Conservation (phyloP, 2,329 filamentous ascomycete species). For the Thelonectria discophora region DNA sequence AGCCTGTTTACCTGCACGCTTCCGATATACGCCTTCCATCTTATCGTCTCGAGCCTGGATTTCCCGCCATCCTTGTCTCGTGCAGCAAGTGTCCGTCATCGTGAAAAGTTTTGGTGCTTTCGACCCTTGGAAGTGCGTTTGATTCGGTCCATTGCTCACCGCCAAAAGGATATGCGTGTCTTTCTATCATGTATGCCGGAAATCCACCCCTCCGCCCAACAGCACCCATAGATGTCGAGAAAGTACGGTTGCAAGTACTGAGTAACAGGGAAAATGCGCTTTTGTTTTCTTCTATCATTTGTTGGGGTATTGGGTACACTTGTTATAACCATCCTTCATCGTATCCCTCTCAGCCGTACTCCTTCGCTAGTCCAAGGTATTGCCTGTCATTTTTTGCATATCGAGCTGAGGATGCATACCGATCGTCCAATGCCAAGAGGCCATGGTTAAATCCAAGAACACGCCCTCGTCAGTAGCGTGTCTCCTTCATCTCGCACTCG, state of each 20-base stretch:
- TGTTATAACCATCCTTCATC: no score
- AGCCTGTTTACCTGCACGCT: constrained; percentile 17
- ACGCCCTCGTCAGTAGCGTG: no score
- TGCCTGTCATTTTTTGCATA: no score
- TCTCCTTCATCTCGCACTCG: no score
- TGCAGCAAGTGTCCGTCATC: constrained; percentile 2
- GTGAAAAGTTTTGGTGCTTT: constrained; percentile 1
- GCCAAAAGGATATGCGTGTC: neutral
- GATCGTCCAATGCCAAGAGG: constrained; percentile 3
- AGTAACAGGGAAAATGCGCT: no score
- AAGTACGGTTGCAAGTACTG: neutral
- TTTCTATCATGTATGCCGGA: no score
- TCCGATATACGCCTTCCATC: neutral
- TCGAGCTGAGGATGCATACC: constrained; percentile 7
- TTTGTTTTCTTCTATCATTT: no score
- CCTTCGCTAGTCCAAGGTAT: no score
- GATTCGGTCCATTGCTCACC: constrained; percentile 5
- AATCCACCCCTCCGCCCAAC: no score
- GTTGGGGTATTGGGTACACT: no score
- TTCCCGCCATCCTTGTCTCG: constrained; percentile 5
- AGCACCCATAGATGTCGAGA: neutral
- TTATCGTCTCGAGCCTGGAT: neutral
- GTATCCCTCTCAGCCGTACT: no score
- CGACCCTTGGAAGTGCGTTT: neutral
- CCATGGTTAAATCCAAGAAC: neutral